Base-by-base conservation (phyloP, 768 basidiomycete genomes). In the Serendipita indica region DNA sequence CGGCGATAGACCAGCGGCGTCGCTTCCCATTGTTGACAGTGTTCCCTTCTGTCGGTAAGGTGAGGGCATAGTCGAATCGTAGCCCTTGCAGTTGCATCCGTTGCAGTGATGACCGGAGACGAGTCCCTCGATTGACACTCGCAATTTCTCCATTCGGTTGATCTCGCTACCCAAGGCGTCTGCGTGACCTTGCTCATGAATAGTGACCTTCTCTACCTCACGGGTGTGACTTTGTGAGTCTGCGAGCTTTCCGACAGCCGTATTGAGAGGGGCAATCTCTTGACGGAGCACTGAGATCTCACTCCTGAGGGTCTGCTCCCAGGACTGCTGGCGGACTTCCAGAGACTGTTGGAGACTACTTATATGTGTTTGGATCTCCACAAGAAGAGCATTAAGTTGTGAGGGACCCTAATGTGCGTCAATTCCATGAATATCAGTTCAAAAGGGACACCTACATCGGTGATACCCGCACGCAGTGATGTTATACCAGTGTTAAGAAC, bases 131-230 rank as follows among this genome's bases (percentile, higher is more conserved):
- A 43, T 18, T 43, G 16, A n/a, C 7, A 43, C 27, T 43, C 27
- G 41, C 41, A 43, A n/a, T 43, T 43, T 43, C 41, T 43, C 41
- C 41, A 43, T 43, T n/a, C 41, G 41, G 18, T 43, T n/a, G 41
- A 43, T n/a, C 7, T 43, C 7, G 7, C 16, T 25, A 7, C 41
- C 27, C 16, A 43, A n/a, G 41, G 27, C 16, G 18, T 43, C 41
- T 6, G 41, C 27, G 18, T 43, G 41, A 5, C 27, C 18, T 43
- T 43, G 41, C 18, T 43, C 18, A 6, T 43, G 41, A 7, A 18
- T 43, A 25, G 27, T 43, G 41, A 18, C 41, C 16, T 43, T 25
- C 6, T 5, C 41, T 5, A 43, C 7, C n/a, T n/a, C n/a, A n/a
- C n/a, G n/a, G n/a, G n/a, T n/a, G n/a, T n/a, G n/a, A n/a, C n/a